Conservation (phyloP, 257 asterid species). For the Solanum pimpinellifolium region DNA sequence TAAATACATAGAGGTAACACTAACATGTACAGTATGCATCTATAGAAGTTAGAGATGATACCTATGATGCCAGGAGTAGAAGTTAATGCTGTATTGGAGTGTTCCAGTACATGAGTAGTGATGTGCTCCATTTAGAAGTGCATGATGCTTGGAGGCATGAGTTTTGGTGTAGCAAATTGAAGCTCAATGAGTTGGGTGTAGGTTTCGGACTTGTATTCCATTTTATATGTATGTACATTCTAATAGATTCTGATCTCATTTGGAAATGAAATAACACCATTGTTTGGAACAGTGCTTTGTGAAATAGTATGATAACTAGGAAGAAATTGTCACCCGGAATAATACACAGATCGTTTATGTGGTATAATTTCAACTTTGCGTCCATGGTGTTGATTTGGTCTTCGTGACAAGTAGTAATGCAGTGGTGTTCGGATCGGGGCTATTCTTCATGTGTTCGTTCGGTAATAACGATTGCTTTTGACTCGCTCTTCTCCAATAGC, state of each 20-base stretch:
- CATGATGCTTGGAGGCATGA: neutral
- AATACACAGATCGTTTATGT: neutral
- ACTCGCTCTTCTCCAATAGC: neutral
- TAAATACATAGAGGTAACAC: slow-evolving; percentile 48
- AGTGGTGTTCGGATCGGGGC: neutral
- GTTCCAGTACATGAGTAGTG: neutral
- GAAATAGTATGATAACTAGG: neutral
- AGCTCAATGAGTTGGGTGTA: neutral
- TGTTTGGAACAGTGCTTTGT: neutral
- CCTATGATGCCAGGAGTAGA: neutral
- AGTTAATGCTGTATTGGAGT: neutral
- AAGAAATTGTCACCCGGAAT: neutral
- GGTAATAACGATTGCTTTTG: neutral
- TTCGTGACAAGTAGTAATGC: neutral
- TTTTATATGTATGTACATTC: neutral
- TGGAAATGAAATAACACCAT: neutral
- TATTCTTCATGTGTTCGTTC: neutral
- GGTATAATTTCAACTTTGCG: neutral
- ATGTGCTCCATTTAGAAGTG: neutral
- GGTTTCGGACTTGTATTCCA: neutral
- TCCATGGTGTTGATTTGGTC: neutral
- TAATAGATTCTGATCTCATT: neutral
- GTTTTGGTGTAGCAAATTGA: neutral
- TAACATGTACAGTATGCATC: slow-evolving; percentile 64
- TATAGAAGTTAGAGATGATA: neutral